phyloP scores from a whole-genome alignment of 345 rosid species.

The Cochlearia excelsa region DNA sequence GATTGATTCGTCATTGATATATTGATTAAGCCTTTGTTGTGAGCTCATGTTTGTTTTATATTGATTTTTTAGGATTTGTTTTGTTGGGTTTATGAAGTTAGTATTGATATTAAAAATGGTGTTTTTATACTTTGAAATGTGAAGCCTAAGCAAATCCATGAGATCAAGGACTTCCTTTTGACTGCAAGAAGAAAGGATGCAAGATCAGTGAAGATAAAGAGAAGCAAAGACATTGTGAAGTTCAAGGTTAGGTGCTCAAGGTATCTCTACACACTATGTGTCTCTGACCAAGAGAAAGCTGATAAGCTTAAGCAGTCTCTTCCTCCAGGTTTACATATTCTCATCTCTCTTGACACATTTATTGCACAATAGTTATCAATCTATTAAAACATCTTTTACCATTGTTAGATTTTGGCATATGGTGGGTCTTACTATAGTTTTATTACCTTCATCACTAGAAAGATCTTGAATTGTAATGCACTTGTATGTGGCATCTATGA shows the following conservation, averaged over 20 bases:
- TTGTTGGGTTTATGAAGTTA: background rate
- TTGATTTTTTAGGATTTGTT: background rate
- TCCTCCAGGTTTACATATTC: constrained; percentile 48
- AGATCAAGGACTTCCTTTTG: constrained; percentile 65
- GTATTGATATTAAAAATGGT: background rate
- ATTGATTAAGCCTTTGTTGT: background rate
- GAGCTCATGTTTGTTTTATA: background rate
- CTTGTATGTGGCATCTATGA: background rate
- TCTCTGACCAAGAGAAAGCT: constrained; percentile 59
- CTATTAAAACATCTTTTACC: background rate
- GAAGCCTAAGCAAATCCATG: constrained; percentile 67
- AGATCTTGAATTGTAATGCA: background rate
- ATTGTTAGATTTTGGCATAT: constrained; percentile 2
- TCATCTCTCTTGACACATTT: background rate
- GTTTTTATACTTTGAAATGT: background rate
- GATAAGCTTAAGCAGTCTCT: constrained; percentile 69
- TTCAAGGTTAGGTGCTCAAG: constrained; percentile 68
- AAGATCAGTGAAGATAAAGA: constrained; percentile 64
- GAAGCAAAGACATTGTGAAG: constrained; percentile 58
- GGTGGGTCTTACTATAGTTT: background rate
- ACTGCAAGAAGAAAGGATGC: constrained; percentile 77
- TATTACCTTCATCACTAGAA: background rate
- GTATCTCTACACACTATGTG: constrained; percentile 63
- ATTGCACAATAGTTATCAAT: background rate
- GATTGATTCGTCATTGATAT: background rate